These are phyloP conservation scores for Entamoeba dispar DNA, from an alignment of 208 protist species.

Conservation along the genomic window DNA sequence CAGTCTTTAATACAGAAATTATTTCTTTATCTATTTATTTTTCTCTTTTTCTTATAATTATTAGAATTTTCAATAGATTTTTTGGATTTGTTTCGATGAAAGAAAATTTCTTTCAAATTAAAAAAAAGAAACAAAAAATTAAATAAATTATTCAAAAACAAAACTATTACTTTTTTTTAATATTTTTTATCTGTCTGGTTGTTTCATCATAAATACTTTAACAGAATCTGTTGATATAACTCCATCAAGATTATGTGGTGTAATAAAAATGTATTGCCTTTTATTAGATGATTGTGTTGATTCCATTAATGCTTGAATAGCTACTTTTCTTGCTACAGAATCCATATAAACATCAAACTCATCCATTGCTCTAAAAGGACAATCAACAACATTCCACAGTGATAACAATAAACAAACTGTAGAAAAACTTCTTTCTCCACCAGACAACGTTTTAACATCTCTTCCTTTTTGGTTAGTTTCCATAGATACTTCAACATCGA, in stretches of 20 bases:
- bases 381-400: not conserved
- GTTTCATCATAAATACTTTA: not conserved
- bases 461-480: not conserved
- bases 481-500: not conserved
- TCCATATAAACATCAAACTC: constrained; percentile 20
- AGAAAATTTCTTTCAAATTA: too few species aligned
- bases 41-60: too few species aligned
- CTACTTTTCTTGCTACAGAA: not conserved
- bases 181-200: not conserved
- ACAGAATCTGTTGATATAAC: not conserved
- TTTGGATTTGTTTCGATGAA: too few species aligned
- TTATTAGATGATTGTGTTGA: not conserved
- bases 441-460: not conserved
- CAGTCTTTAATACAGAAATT: too few species aligned
- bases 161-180: too few species aligned
- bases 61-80: too few species aligned
- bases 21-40: too few species aligned
- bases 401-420: constrained; percentile 9
- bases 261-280: not conserved
- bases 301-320: not conserved
- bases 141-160: too few species aligned
- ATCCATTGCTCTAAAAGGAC: constrained; percentile 8
- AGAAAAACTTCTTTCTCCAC: constrained; percentile 15
- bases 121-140: too few species aligned
- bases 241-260: not conserved